These are phyloP conservation scores for Pseudoneurospora amorphoporcata DNA, from an alignment of 495 filamentous ascomycete genomes.

Conservation along the genomic window DNA sequence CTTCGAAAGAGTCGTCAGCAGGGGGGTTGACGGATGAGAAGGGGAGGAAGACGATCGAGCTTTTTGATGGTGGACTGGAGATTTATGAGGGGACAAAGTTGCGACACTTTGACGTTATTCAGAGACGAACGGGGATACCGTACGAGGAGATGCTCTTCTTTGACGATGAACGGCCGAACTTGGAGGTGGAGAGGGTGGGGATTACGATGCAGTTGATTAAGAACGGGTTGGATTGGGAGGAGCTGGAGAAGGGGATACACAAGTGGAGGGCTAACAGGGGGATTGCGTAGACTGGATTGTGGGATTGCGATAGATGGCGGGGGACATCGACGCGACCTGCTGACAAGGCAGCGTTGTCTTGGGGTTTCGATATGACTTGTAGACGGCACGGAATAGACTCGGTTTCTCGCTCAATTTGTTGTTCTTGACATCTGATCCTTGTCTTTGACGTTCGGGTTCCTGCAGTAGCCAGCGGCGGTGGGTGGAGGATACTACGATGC, in stretches of 20 bases:
- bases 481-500: neutral
- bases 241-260: conserved; percentile 69
- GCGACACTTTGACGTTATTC: conserved; percentile 66
- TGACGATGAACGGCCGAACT: conserved; percentile 83
- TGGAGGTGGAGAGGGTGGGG: conserved; percentile 73
- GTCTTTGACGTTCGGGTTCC: neutral
- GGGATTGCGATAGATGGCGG: neutral
- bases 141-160: conserved; percentile 93
- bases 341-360: neutral
- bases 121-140: conserved; percentile 52
- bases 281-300: conserved; percentile 1
- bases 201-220: conserved; percentile 74
- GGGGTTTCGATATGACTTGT: neutral
- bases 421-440: neutral
- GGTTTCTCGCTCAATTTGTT: neutral
- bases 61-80: conserved; percentile 72
- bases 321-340: neutral
- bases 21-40: conserved; percentile 18
- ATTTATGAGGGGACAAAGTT: conserved; percentile 86
- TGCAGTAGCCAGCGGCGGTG: neutral
- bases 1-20: neutral
- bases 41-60: conserved; percentile 50
- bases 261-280: conserved; percentile 67
- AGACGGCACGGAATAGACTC: neutral
- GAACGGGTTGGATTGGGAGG: conserved; percentile 67